A percentile compares a stretch with the other conserved stretches of the same genome.
phyloP scores from a whole-genome alignment of 148 eudicot species.

The Vaccinium myrtillus region DNA sequence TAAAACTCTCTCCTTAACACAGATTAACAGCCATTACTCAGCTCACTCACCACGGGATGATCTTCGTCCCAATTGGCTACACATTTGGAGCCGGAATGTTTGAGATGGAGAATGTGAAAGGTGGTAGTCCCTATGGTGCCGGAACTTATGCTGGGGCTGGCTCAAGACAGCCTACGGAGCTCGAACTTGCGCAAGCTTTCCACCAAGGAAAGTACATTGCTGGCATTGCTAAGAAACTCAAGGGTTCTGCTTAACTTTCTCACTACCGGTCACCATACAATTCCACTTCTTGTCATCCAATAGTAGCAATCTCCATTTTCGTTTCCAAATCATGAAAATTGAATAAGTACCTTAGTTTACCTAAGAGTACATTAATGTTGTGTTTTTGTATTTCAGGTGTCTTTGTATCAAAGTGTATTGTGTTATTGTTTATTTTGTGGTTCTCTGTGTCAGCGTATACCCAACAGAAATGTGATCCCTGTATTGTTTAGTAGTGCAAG shows the following conservation, averaged over 20 bases:
- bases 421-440: neutral
- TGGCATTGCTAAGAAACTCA: slow-evolving; percentile 67
- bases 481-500: neutral
- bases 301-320: neutral
- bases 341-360: neutral
- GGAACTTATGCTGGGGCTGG: slow-evolving; percentile 85
- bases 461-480: neutral
- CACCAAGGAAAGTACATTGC: slow-evolving; percentile 80
- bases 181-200: slow-evolving; percentile 63
- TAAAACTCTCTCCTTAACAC: neutral
- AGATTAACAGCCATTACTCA: slow-evolving; percentile 83
- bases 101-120: slow-evolving; percentile 69
- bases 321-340: neutral
- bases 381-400: neutral
- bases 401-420: neutral
- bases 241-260: slow-evolving; percentile 37
- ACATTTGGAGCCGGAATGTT: slow-evolving; percentile 87
- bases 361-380: neutral
- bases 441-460: neutral
- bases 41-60: slow-evolving; percentile 75
- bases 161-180: slow-evolving; percentile 59
- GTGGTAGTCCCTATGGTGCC: slow-evolving; percentile 74
- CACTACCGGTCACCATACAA: neutral
- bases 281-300: neutral
- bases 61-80: slow-evolving; percentile 77